These are phyloP conservation scores for Cordyceps javanica DNA, from an alignment of 2,329 filamentous ascomycete genomes.

Conservation along the genomic window DNA sequence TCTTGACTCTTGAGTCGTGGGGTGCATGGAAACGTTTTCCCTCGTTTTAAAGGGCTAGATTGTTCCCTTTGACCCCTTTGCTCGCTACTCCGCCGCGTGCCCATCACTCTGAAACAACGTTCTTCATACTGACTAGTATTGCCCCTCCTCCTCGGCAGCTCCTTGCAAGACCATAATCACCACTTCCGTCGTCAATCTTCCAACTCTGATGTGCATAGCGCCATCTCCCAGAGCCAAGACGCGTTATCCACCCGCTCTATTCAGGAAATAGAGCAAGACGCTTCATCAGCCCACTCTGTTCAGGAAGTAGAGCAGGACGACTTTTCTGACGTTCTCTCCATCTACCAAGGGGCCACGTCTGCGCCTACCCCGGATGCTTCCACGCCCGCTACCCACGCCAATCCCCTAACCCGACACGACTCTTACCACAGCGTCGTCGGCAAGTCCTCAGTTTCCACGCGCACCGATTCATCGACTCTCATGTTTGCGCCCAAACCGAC, in stretches of 20 bases:
- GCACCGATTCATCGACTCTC: conserved; percentile 24
- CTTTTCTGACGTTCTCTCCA: conserved; percentile 35
- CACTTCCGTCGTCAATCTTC: conserved; percentile 13
- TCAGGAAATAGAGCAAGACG: conserved; percentile 17
- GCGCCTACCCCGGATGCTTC: conserved; percentile 21
- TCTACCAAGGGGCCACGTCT: conserved; percentile 33
- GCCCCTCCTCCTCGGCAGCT: conserved; percentile 20
- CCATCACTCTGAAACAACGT: not conserved
- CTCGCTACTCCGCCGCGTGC: not conserved
- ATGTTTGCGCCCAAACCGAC: conserved; percentile 43
- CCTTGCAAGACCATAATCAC: conserved; percentile 11
- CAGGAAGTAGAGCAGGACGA: conserved; percentile 19
- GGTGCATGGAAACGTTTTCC: not conserved
- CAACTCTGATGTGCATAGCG: conserved; percentile 29
- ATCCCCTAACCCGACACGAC: conserved; percentile 14
- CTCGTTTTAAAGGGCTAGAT: not conserved
- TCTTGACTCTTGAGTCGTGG: not conserved
- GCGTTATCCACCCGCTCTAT: not conserved
- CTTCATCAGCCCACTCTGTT: not conserved
- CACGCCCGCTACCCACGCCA: conserved; percentile 20
- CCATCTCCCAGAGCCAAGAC: conserved; percentile 29
- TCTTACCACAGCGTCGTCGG: conserved; percentile 29
- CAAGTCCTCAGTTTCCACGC: conserved; percentile 20
- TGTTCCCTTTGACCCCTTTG: not conserved
- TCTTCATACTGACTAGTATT: conserved; percentile 23